Evolutionary conservation across 805 yeast species (phyloP).

Genomic region (Cyberlindnera nakhonratchasimensis): DNA sequence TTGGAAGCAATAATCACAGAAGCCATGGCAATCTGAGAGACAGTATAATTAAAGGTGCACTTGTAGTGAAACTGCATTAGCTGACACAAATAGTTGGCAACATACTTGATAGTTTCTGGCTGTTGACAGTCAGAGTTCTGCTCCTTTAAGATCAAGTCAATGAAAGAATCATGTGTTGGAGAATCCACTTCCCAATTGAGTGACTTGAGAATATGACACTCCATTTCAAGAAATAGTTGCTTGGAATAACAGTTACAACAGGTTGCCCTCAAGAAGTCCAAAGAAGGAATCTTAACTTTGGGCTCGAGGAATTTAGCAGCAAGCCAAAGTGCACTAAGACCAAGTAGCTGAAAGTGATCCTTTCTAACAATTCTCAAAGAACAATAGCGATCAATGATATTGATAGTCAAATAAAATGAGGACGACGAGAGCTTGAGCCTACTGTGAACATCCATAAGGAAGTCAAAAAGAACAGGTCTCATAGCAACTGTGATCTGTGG

Average conservation of each 20-base stretch:
- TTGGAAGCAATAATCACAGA: slow-evolving; percentile 44
- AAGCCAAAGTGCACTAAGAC: slow-evolving; percentile 86
- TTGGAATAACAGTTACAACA: slow-evolving; percentile 58
- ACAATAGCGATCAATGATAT: slow-evolving; percentile 81
- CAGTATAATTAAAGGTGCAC: slow-evolving; percentile 47
- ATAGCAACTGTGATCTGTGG: slow-evolving; percentile 46
- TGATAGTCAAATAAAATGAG: slow-evolving; percentile 64
- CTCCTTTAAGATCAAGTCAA: slow-evolving; percentile 50
- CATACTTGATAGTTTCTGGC: slow-evolving; percentile 44
- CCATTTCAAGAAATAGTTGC: slow-evolving; percentile 61
- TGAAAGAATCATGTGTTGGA: slow-evolving; percentile 60
- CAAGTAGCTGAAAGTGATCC: slow-evolving; percentile 81
- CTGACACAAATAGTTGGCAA: slow-evolving; percentile 63
- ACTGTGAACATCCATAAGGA: slow-evolving; percentile 68
- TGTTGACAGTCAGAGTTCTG: background rate
- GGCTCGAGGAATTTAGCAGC: slow-evolving; percentile 75
- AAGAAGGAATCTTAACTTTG: slow-evolving; percentile 57
- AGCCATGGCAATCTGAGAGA: slow-evolving; percentile 48
- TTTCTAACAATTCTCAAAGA: slow-evolving; percentile 74
- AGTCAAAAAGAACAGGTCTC: slow-evolving; percentile 79
- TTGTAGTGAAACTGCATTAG: slow-evolving; percentile 59
- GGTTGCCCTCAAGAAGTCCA: slow-evolving; percentile 49
- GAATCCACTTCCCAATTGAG: slow-evolving; percentile 62
- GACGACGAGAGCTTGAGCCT: slow-evolving; percentile 59
- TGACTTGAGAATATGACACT: slow-evolving; percentile 58